Evolutionary conservation across 345 rosid genomes (phyloP).

Genomic region (Gynandropsis gynandra): DNA sequence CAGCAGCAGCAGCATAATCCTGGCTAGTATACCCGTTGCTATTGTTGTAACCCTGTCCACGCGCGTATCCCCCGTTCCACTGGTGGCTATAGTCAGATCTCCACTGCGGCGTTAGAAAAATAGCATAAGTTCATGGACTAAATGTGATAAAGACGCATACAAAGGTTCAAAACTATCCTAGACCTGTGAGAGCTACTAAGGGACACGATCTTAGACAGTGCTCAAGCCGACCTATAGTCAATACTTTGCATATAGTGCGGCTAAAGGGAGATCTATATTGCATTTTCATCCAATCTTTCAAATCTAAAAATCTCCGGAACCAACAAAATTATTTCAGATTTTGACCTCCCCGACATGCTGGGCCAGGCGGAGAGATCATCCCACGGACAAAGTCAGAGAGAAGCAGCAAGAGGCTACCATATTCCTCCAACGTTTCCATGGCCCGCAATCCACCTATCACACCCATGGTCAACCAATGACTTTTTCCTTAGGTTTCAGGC

Average conservation of each 20-base stretch:
- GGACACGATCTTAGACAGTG: too few relatives aligned
- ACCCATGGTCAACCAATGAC: conserved; percentile 20
- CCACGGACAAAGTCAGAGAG: conserved; percentile 16
- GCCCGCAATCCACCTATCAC: conserved; percentile 19
- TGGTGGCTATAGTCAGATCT: conserved; percentile 53
- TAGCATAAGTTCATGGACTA: background rate
- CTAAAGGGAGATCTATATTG: too few relatives aligned
- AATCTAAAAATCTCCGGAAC: conserved; percentile 3
- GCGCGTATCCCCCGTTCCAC: conserved; percentile 67
- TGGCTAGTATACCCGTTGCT: conserved; percentile 50
- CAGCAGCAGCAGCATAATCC: conserved; percentile 46
- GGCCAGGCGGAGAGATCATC: conserved; percentile 14
- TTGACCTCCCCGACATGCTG: too few relatives aligned
- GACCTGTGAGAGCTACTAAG: too few relatives aligned
- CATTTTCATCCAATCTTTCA: too few relatives aligned
- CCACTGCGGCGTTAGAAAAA: conserved; percentile 45
- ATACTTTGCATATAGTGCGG: too few relatives aligned
- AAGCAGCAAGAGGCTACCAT: background rate
- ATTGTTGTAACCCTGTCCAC: conserved; percentile 52
- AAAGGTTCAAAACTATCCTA: background rate
- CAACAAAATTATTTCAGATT: conserved; percentile 4
- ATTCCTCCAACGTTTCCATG: conserved; percentile 15
- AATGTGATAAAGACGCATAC: background rate
- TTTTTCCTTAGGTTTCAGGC: conserved; percentile 9
- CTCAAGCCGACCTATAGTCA: too few relatives aligned